These are phyloP conservation scores for Filobasidium floriforme DNA, from an alignment of 768 basidiomycete genomes.

Conservation along the genomic window DNA sequence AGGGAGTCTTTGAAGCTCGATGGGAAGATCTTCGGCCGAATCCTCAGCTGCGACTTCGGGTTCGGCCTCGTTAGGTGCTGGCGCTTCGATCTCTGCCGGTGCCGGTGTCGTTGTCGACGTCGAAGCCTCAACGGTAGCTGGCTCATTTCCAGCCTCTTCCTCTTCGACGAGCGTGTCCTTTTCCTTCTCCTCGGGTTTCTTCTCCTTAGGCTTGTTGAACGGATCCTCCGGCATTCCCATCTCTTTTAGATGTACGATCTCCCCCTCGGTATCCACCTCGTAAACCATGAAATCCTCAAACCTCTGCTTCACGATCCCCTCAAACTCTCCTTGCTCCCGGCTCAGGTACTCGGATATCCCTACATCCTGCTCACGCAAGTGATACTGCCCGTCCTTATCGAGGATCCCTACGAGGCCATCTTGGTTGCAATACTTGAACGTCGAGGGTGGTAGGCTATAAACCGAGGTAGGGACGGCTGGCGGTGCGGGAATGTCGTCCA, in stretches of 20 bases:
- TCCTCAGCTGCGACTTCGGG: slow-evolving; percentile 48
- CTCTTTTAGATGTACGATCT: slow-evolving; percentile 71
- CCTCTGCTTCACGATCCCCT: slow-evolving; percentile 94
- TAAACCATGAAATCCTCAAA: slow-evolving; percentile 96
- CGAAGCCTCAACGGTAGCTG: background rate
- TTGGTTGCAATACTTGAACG: background rate
- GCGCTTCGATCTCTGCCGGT: slow-evolving; percentile 16
- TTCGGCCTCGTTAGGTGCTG: no score
- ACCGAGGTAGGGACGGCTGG: background rate
- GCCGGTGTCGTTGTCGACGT: slow-evolving; percentile 31
- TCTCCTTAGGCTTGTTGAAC: slow-evolving; percentile 24
- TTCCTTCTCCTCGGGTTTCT: slow-evolving; percentile 46
- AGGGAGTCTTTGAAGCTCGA: slow-evolving; percentile 27
- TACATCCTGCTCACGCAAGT: slow-evolving; percentile 61
- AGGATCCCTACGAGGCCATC: background rate
- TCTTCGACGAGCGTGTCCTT: slow-evolving; percentile 30
- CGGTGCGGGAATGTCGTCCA: background rate
- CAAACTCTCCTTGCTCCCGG: slow-evolving; percentile 61
- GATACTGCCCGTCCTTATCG: background rate
- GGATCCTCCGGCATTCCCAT: slow-evolving; percentile 62
- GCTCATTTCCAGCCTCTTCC: slow-evolving; percentile 18
- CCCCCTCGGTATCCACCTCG: slow-evolving; percentile 75
- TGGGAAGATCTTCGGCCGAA: slow-evolving; percentile 28
- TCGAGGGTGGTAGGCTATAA: background rate
- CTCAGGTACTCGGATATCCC: slow-evolving; percentile 84